A percentile compares a stretch with the other conserved stretches of the same genome.
Evolutionary conservation across 352 stramenopile genomes (phyloP).

Genomic region (Globisporangium barbulae): DNA sequence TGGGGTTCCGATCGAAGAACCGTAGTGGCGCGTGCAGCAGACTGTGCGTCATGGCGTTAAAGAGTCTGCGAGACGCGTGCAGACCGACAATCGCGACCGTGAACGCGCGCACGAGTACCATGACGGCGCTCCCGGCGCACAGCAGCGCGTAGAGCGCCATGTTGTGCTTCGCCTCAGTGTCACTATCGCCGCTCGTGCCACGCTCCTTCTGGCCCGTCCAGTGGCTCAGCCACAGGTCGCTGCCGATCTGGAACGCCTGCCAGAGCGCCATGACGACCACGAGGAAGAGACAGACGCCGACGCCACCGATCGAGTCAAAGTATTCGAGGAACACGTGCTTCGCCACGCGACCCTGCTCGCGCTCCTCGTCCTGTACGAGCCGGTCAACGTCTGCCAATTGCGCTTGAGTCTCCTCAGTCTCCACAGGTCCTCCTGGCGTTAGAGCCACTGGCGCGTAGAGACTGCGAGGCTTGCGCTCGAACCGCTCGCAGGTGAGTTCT

Average conservation of each 20-base stretch:
- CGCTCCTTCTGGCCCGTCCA: constrained; percentile 17
- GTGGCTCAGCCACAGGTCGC: constrained; percentile 29
- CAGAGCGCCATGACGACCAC: constrained; percentile 17
- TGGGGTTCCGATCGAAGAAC: constrained; percentile 91
- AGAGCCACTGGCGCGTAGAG: neutral
- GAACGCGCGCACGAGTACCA: constrained; percentile 2
- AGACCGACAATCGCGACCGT: constrained; percentile 16
- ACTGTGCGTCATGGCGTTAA: constrained; percentile 81
- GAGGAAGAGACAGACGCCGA: neutral
- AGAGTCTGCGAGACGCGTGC: constrained; percentile 49
- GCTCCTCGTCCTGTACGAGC: constrained; percentile 4
- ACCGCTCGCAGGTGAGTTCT: neutral
- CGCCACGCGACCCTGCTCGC: neutral
- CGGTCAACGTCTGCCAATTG: neutral
- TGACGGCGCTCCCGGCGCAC: neutral
- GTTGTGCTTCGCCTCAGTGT: neutral
- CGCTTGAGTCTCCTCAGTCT: neutral
- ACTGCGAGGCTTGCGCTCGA: neutral
- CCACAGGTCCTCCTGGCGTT: neutral
- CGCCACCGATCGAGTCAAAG: neutral
- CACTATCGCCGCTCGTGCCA: neutral
- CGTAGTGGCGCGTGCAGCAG: constrained; percentile 83
- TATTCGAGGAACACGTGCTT: constrained; percentile 1
- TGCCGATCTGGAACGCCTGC: constrained; percentile 26
- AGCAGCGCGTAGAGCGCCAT: constrained; percentile 6